These are phyloP conservation scores for Podaxis sp. DNA, from an alignment of 768 basidiomycete genomes.

Conservation along the genomic window DNA sequence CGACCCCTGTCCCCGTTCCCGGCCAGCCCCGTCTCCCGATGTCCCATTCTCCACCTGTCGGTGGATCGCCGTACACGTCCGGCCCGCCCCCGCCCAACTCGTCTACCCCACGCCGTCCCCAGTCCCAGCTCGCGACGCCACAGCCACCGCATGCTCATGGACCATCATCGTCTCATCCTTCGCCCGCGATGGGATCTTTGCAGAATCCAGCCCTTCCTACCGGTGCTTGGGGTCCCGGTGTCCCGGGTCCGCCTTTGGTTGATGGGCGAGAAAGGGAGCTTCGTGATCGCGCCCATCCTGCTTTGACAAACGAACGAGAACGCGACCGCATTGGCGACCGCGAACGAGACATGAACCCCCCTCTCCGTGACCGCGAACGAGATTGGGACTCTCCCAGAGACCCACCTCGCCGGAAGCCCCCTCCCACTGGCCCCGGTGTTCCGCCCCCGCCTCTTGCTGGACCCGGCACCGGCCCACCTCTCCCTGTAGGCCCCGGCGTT, in stretches of 20 bases:
- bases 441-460: constrained; percentile 10
- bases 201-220: constrained; percentile 8
- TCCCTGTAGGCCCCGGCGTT: constrained; percentile 10
- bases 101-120: constrained; percentile 9
- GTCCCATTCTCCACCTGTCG: constrained; percentile 10
- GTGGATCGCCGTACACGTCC: constrained; percentile 10
- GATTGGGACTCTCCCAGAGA: constrained; percentile 6
- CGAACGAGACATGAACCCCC: constrained; percentile 11
- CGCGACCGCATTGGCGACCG: constrained; percentile 9
- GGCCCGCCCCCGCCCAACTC: constrained; percentile 10
- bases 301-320: constrained; percentile 11
- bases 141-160: constrained; percentile 11
- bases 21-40: constrained; percentile 9
- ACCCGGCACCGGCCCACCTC: constrained; percentile 10
- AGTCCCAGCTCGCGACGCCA: constrained; percentile 10
- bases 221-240: constrained; percentile 12
- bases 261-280: constrained; percentile 14
- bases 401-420: constrained; percentile 2
- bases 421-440: constrained; percentile 9
- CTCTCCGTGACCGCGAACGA: constrained; percentile 10
- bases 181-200: constrained; percentile 17
- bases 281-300: constrained; percentile 14
- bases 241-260: constrained; percentile 8
- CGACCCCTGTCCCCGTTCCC: constrained; percentile 8
- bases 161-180: constrained; percentile 16